Conservation (phyloP, 164 flowering plant species). For the Protea cynaroides region DNA sequence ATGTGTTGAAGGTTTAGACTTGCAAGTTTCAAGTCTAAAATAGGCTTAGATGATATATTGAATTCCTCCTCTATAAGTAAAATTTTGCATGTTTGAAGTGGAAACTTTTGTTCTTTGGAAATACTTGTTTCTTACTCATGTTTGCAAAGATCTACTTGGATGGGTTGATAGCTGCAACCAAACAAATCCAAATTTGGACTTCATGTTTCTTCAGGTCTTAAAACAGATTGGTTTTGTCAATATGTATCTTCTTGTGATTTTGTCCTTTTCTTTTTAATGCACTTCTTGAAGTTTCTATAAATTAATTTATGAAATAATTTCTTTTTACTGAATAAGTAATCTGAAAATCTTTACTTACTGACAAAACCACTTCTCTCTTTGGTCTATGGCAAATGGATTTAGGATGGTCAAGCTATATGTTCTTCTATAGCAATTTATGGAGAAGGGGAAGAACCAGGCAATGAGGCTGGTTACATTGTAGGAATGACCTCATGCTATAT, state of each 20-base stretch:
- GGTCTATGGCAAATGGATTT: slow-evolving; percentile 4
- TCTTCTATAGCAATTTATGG: slow-evolving; percentile 72
- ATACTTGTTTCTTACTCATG: too few relatives aligned
- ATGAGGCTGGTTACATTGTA: slow-evolving; percentile 75
- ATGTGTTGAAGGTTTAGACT: too few relatives aligned
- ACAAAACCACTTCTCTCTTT: background rate
- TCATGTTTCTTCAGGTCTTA: too few relatives aligned
- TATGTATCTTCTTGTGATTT: background rate
- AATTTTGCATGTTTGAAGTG: too few relatives aligned
- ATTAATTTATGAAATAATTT: background rate
- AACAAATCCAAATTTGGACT: too few relatives aligned
- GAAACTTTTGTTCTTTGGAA: too few relatives aligned
- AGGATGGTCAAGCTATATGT: slow-evolving; percentile 79
- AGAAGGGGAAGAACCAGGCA: slow-evolving; percentile 57
- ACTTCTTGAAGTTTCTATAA: background rate
- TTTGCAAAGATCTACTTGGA: too few relatives aligned
- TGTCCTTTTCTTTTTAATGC: background rate
- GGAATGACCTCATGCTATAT: slow-evolving; percentile 94
- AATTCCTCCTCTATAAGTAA: too few relatives aligned
- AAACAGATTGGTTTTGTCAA: too few relatives aligned
- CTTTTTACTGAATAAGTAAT: background rate
- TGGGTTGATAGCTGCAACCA: too few relatives aligned
- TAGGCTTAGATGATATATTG: too few relatives aligned
- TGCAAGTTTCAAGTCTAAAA: too few relatives aligned
- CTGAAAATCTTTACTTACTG: background rate